Evolutionary conservation across 495 filamentous ascomycete species (phyloP).

Genomic region (Corynascus novoguineensis): DNA sequence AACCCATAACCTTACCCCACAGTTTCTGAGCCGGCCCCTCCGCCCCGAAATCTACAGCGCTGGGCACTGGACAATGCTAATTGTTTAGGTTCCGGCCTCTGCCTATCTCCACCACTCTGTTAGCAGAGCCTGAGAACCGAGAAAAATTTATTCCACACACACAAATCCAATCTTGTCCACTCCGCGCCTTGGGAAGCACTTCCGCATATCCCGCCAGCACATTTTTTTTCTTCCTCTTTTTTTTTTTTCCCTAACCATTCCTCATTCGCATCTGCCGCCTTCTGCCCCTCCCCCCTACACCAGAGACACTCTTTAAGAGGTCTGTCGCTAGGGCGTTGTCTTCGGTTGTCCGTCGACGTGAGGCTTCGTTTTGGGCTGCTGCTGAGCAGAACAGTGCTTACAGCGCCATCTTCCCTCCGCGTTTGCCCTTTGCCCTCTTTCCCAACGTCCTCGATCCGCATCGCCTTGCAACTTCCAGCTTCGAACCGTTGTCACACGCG

Average conservation of each 20-base stretch:
- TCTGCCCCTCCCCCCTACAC: constrained; percentile 10
- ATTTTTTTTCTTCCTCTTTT: constrained; percentile 20
- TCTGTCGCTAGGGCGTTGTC: constrained; percentile 19
- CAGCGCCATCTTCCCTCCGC: constrained; percentile 9
- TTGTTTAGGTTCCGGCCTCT: constrained; percentile 24
- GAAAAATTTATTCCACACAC: constrained; percentile 37
- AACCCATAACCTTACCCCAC: constrained; percentile 18
- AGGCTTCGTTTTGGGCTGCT: constrained; percentile 13
- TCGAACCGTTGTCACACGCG: background rate
- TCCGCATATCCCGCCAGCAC: constrained; percentile 17
- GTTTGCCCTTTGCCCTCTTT: constrained; percentile 15
- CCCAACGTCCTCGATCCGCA: background rate
- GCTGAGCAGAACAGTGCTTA: constrained; percentile 11
- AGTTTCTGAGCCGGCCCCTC: constrained; percentile 12
- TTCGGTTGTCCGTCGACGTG: constrained; percentile 15
- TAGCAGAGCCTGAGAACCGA: constrained; percentile 23
- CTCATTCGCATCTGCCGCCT: constrained; percentile 11
- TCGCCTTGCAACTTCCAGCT: background rate
- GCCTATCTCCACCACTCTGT: constrained; percentile 31
- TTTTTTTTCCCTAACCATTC: constrained; percentile 11
- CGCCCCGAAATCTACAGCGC: background rate
- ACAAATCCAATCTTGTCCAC: constrained; percentile 33
- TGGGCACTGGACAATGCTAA: constrained; percentile 11
- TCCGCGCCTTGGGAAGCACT: constrained; percentile 24
- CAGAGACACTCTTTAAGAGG: constrained; percentile 17